Conservation (phyloP, 345 rosid species). For the Arabis alpina region DNA sequence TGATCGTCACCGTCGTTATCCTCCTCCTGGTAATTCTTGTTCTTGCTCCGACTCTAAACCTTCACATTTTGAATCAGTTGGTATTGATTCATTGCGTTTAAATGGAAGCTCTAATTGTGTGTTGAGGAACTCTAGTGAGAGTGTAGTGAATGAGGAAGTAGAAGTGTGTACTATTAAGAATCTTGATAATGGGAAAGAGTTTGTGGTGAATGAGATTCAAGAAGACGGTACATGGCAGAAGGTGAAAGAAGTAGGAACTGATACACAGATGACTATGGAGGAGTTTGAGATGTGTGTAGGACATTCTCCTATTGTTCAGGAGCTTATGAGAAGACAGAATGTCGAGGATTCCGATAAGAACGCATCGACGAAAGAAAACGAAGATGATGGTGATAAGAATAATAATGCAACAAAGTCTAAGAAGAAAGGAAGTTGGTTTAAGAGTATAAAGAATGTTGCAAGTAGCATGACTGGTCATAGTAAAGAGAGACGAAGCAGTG, state of each 20-base stretch:
- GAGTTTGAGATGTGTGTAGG: conserved; percentile 91
- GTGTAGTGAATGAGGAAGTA: conserved; percentile 44
- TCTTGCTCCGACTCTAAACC: conserved; percentile 47
- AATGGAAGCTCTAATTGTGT: conserved; percentile 36
- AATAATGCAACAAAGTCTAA: conserved; percentile 55
- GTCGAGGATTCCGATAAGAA: conserved; percentile 71
- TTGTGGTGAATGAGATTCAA: conserved; percentile 83
- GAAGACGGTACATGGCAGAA: conserved; percentile 83
- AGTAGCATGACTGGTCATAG: conserved; percentile 56
- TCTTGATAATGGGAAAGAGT: conserved; percentile 87
- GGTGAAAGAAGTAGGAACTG: conserved; percentile 87
- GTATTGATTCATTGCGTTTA: conserved; percentile 42
- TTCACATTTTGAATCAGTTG: conserved; percentile 30
- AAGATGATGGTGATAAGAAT: conserved; percentile 41
- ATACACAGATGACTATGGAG: conserved; percentile 88
- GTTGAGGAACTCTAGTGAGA: conserved; percentile 36
- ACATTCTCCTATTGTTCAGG: conserved; percentile 94
- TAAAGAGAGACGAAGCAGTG: conserved; percentile 88
- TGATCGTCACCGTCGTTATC: conserved; percentile 28
- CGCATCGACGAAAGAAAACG: conserved; percentile 39
- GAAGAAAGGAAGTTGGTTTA: conserved; percentile 85
- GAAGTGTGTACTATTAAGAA: conserved; percentile 70
- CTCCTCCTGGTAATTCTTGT: conserved; percentile 43
- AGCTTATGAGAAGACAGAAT: conserved; percentile 93
- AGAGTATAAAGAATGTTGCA: conserved; percentile 76